Base-by-base conservation (phyloP, 2,329 filamentous ascomycete species). In the Colletotrichum cereale region DNA sequence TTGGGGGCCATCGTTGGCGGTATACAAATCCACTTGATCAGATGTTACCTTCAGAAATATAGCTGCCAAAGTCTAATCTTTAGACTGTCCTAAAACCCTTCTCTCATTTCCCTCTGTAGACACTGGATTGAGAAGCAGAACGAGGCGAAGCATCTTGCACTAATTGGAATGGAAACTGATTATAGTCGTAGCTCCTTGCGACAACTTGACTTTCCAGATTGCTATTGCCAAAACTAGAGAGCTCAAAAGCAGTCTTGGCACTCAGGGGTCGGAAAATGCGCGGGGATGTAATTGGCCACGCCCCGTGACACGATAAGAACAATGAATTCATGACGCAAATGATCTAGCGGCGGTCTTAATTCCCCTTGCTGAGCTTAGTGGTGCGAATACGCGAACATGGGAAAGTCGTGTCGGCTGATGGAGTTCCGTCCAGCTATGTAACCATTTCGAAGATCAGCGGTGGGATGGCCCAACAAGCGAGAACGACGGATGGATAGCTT, bases 291-390 rank as follows among this genome's bases (percentile, higher is more conserved):
- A n/a, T 55, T 34, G 8, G 29, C 3, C 3, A 29, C 5, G 29
- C 16, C 48, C 5, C 4, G 11, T 34, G 31, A 29, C 21, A 14
- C 31, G 4, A 36, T 0, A 14, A 38, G 21, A 12, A 16, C 11
- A 56, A 14, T 24, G 21, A 16, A 38, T 16, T 21, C 31, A n/a
- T 4, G 21, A 4, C 60, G 26, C 47, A 29, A 34, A 58, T 1
- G 10, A 65, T 42, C n/a, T 66, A 44, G 47, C 56, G 4, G 47
- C 63, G 67, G 67, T 10, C 16, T 8, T 62, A 3, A 3, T 1
- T 40, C 56, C 16, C 67, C 63, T 18, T 34, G 48, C 24, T 7
- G 36, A 42, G 63, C 42, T 48, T 70, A 70, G 67, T 40, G 67
- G 56, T 11, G 21, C 24, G n/a, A 26, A 44, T 16, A 29, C 11